Evolutionary conservation across 768 basidiomycete species (phyloP).

Genomic region (Peribolospora kevripleyi): DNA sequence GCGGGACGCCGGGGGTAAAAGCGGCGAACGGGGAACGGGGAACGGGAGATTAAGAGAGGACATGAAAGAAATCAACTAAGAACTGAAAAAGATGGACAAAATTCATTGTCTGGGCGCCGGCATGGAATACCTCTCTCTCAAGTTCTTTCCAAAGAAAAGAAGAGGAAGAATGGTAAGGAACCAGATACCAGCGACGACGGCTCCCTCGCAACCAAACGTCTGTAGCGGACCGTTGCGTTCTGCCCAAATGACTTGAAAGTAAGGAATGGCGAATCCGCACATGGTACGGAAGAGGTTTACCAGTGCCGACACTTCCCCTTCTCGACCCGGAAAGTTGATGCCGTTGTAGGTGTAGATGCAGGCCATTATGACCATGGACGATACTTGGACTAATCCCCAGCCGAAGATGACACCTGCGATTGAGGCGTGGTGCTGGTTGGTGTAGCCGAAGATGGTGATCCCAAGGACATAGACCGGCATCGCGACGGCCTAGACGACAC

Average conservation of each 20-base stretch:
- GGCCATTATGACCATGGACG: slow-evolving; percentile 31
- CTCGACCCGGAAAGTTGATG: slow-evolving; percentile 4
- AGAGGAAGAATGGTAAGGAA: too few species aligned
- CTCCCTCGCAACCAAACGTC: slow-evolving; percentile 38
- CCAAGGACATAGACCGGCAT: slow-evolving; percentile 17
- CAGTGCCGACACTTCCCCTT: slow-evolving; percentile 41
- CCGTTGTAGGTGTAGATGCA: slow-evolving; percentile 29
- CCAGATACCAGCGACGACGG: slow-evolving; percentile 21
- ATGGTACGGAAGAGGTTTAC: slow-evolving; percentile 31
- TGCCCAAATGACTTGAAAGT: slow-evolving; percentile 45
- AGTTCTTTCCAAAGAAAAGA: too few species aligned
- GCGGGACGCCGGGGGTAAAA: too few species aligned
- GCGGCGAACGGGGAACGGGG: too few species aligned
- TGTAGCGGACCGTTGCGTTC: slow-evolving; percentile 35
- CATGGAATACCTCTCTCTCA: too few species aligned
- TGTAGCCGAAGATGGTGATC: neutral
- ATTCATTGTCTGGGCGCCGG: too few species aligned
- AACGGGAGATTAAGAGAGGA: too few species aligned
- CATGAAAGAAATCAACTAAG: too few species aligned
- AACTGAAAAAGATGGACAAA: too few species aligned
- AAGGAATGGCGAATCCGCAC: slow-evolving; percentile 35
- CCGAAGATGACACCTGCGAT: slow-evolving; percentile 31
- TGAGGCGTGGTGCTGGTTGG: slow-evolving; percentile 9
- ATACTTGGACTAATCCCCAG: slow-evolving; percentile 37
- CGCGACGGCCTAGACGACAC: slow-evolving; percentile 33